A percentile compares a stretch with the other conserved stretches of the same genome.
phyloP scores from a whole-genome alignment of 2,329 filamentous ascomycete genomes.

The Microdochium nivale region DNA sequence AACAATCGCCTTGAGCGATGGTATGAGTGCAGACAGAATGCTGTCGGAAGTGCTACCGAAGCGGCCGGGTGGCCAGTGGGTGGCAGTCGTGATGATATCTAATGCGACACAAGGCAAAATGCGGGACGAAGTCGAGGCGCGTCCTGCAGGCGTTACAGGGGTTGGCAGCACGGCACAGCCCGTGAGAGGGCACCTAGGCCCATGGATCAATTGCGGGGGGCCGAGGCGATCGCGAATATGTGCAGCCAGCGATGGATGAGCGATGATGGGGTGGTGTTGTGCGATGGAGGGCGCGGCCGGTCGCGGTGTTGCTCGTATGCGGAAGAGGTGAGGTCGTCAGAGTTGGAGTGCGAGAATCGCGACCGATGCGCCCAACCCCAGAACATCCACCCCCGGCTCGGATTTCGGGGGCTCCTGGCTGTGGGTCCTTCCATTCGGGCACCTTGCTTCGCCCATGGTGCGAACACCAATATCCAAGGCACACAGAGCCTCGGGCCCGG shows the following conservation, averaged over 20 bases:
- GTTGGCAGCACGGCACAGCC: constrained; percentile 15
- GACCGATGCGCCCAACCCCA: neutral
- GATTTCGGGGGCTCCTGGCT: neutral
- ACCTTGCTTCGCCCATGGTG: too few species aligned
- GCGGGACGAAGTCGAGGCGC: constrained; percentile 6
- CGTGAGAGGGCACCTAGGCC: constrained; percentile 15
- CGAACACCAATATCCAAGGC: too few species aligned
- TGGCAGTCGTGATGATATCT: neutral
- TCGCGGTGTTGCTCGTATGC: neutral
- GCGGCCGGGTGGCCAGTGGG: neutral
- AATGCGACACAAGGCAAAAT: constrained; percentile 8
- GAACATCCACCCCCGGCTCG: neutral
- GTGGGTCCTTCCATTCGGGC: too few species aligned
- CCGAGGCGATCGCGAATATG: constrained; percentile 13
- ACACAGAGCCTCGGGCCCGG: too few species aligned
- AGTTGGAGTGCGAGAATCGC: neutral
- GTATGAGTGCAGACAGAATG: constrained; percentile 1
- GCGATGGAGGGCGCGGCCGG: neutral
- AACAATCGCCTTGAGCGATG: constrained; percentile 11
- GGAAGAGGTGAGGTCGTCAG: neutral
- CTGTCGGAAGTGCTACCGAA: neutral
- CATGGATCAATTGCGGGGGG: constrained; percentile 12
- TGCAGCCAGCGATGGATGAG: neutral
- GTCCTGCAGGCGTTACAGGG: constrained; percentile 10
- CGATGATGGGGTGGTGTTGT: neutral